Conservation (phyloP, 2,329 filamentous ascomycete species). For the Coleophoma cylindrospora region DNA sequence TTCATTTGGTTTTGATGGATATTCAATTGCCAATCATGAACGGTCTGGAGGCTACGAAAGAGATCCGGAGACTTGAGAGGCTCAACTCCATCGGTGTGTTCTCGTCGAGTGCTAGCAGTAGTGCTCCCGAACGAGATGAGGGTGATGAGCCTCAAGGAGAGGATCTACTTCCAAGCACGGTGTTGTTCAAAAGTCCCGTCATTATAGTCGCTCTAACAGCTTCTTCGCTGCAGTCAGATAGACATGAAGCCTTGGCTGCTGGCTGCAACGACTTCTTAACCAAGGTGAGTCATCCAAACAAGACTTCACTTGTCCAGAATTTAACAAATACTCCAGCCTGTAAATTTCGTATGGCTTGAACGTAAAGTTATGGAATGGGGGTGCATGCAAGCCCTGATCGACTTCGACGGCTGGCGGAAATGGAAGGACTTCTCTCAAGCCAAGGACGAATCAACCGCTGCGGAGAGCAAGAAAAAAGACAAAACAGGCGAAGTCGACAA, state of each 20-base stretch:
- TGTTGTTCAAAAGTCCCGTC: constrained; percentile 89
- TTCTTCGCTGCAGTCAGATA: constrained; percentile 88
- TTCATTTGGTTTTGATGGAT: constrained; percentile 96
- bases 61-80: constrained; percentile 84
- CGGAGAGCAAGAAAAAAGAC: constrained; percentile 28
- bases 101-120: constrained; percentile 58
- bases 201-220: constrained; percentile 97
- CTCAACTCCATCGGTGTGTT: constrained; percentile 93
- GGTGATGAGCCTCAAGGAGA: constrained; percentile 49
- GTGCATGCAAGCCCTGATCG: constrained; percentile 98
- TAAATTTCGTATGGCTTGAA: constrained; percentile 96
- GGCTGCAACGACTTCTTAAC: constrained; percentile 98
- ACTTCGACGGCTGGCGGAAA: constrained; percentile 95
- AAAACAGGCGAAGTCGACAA: constrained; percentile 32
- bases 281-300: constrained; percentile 58
- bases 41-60: constrained; percentile 88
- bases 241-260: constrained; percentile 89
- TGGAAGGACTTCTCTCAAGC: constrained; percentile 79
- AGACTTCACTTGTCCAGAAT: neutral
- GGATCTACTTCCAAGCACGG: constrained; percentile 62
- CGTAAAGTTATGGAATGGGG: constrained; percentile 99
- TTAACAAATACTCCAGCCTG: constrained; percentile 54
- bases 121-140: constrained; percentile 37
- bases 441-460: constrained; percentile 37
- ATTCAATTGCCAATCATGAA: constrained; percentile 97